A percentile compares a stretch with the other conserved stretches of the same genome.
phyloP scores from a whole-genome alignment of 306 rosid species.

The Ziziphus jujuba region DNA sequence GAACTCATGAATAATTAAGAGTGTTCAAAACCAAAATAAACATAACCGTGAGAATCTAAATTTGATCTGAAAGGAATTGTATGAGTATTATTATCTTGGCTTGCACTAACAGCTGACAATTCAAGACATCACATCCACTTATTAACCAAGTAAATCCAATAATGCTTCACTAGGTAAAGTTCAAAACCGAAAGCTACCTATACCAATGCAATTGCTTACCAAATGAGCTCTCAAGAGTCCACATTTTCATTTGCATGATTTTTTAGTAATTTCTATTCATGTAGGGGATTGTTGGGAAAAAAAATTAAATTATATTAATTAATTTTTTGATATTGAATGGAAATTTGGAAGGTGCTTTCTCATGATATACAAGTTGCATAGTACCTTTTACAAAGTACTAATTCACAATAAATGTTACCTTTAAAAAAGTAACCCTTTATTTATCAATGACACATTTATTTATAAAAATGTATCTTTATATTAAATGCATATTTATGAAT shows the following conservation, averaged over 20 bases:
- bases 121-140: too few species aligned
- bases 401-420: too few species aligned
- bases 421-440: too few species aligned
- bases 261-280: background rate
- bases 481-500: too few species aligned
- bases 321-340: too few species aligned
- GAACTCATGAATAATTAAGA: background rate
- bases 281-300: slow-evolving; percentile 1
- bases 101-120: background rate
- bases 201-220: background rate
- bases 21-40: background rate
- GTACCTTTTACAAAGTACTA: too few species aligned
- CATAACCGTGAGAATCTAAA: background rate
- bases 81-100: background rate
- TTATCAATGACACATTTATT: too few species aligned
- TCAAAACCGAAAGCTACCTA: slow-evolving; percentile 1
- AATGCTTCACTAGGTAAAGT: background rate
- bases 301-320: too few species aligned
- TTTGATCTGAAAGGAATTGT: background rate
- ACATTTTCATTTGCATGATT: background rate
- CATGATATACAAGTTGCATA: too few species aligned
- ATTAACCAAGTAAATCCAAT: background rate
- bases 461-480: too few species aligned
- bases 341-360: too few species aligned
- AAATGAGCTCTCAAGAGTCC: background rate